Percentiles rank a stretch among this genome's conserved stretches.
phyloP scores from a whole-genome alignment of 768 basidiomycete species.

The Boletus rex-veris region DNA sequence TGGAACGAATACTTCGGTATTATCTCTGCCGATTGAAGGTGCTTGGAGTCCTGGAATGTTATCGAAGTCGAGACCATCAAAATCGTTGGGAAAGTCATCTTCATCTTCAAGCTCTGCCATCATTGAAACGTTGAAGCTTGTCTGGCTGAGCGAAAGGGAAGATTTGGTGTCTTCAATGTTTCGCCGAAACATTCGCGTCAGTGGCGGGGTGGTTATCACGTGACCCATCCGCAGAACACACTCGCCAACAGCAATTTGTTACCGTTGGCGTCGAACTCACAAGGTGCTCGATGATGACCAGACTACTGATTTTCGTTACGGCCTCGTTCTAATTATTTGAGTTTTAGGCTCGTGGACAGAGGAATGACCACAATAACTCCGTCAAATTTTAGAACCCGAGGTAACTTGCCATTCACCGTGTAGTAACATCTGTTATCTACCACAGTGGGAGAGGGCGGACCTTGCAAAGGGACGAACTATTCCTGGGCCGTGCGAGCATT shows the following conservation, averaged over 20 bases:
- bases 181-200: background rate
- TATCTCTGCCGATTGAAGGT: background rate
- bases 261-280: background rate
- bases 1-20: background rate
- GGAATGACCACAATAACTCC: background rate
- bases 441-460: background rate
- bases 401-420: background rate
- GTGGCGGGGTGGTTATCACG: background rate
- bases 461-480: background rate
- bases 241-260: background rate
- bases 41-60: constrained; percentile 32
- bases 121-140: background rate
- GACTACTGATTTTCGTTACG: too few relatives aligned
- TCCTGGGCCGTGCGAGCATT: background rate
- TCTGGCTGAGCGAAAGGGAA: background rate
- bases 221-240: background rate
- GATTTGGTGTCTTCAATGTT: background rate
- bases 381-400: background rate
- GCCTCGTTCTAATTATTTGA: too few relatives aligned
- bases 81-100: constrained; percentile 60
- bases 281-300: too few relatives aligned
- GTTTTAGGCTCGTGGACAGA: background rate
- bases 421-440: background rate
- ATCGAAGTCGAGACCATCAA: constrained; percentile 48
- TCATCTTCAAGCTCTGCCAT: constrained; percentile 30